Base-by-base conservation (phyloP, 1,284 basidiomycete species). In the Flammula alnicola region DNA sequence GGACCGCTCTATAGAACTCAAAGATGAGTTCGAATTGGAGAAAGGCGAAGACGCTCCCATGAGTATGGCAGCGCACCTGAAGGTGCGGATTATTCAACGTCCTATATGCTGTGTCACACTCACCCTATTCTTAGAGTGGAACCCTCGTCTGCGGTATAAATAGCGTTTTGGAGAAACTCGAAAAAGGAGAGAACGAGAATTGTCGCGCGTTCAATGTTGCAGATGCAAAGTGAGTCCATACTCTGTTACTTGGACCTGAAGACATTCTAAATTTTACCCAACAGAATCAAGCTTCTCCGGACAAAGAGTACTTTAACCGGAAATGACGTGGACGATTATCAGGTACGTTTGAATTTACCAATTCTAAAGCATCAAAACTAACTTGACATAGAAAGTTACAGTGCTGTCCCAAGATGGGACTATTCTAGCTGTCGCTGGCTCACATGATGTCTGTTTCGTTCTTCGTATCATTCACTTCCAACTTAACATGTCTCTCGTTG, bases 21-120 rank as follows among this genome's bases (percentile, higher is more conserved):
- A 86, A 9, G 70, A 82, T 54, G 91, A 96, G 66, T 74, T 86
- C 38, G 82, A 91, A 59, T 77, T 98, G 8, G 86, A 83, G 48
- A 80, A 72, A 42, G 88, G 84, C 26, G 93, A 95, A 65, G 95
- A 98, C 69, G 90, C 89, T 6, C 94, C 95, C 9, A 97, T 95
- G 91, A 95, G 93, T 63, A 88, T 97, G 77, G 86, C 86, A 10
- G 79, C 84, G 7, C 75, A 90, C 63, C 70, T 74, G 11, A 68
- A 81, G 67, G 92, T 91, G 63, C 58, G 69, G 40, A 30, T 36
- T 17, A 40, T 9, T 30, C n/a, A 7, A 17, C 11, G 26, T 20
- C 16, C 11, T 16, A 14, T 36, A 5, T 20, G 20, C 17, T 16
- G 39, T 16, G 17, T 26, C 25, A n/a, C n/a, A 9, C 33, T 49